Base-by-base conservation (phyloP, 1,139 yeast genomes). In the Suhomyces ambrosiae region DNA sequence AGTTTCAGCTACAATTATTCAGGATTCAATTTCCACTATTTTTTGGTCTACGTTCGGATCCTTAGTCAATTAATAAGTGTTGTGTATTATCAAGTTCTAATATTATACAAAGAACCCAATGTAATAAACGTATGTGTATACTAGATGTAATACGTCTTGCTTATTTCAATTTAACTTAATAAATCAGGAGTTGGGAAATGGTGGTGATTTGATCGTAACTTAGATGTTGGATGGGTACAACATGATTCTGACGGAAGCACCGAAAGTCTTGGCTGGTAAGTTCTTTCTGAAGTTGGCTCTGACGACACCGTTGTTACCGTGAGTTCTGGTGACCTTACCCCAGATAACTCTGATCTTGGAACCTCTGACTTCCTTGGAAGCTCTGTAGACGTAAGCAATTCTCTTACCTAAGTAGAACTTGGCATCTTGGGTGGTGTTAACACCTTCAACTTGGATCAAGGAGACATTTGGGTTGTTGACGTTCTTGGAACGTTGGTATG, bases 141-240 rank as follows among this genome's bases (percentile, higher is more conserved):
- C 39, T 35, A 35, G 39, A 35, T 30, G 28, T 27, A 28, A 38
- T 33, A 38, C 42, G 42, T 29, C 37, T 32, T 15, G 37, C 33
- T 38, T 36, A 29, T 30, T 35, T 38, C 22, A 40, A 35, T 35
- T 35, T 35, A 35, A 35, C 29, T 30, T 29, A 35, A 35, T 35
- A 35, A 35, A 35, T 30, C 33, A 14, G 33, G 38, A 30, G 37
- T 21, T 30, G 36, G 30, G 40, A 31, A 31, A 33, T 35, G 42
- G 42, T 27, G 35, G 33, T 27, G 40, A 23, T 29, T 33, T n/a
- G 24, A 37, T 28, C 32, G 23, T 14, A 33, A 54, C 57, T 87
- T 90, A 92, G 85, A 92, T 92, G 95, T 86, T 90, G 63, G 97
- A 92, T 79, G 98, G 98, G 88, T 92, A 92, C 78, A 92, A 90